Percentiles rank a stretch among this genome's conserved stretches.
These are phyloP conservation scores for Perkinsus marinus DNA, from an alignment of 169 alveolate genomes.

Conservation along the genomic window DNA sequence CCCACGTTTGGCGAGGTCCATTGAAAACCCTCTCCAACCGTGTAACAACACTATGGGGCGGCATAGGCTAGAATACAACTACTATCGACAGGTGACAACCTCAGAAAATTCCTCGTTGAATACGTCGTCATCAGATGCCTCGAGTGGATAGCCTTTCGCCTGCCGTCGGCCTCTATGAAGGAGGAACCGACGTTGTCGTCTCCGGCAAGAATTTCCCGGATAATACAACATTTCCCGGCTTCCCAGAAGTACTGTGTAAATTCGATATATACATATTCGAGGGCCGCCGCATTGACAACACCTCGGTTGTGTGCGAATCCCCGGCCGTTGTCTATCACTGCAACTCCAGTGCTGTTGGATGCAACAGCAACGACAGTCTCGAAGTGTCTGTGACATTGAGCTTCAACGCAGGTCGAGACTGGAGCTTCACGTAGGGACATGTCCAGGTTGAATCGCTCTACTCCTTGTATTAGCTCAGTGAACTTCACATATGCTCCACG, in stretches of 20 bases:
- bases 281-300: neutral
- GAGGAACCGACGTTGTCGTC: neutral
- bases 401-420: neutral
- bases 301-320: neutral
- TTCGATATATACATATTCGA: neutral
- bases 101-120: neutral
- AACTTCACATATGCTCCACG: neutral
- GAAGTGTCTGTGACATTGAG: neutral
- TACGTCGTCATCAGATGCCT: neutral
- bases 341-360: neutral
- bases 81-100: neutral
- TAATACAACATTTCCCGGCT: neutral
- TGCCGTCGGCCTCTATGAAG: neutral
- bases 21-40: neutral
- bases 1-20: neutral
- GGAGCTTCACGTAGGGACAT: neutral
- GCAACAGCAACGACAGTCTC: neutral
- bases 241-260: neutral
- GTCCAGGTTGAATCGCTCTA: no score
- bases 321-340: neutral
- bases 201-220: neutral
- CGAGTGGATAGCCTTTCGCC: neutral
- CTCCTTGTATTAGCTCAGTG: neutral
- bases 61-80: neutral
- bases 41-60: neutral